Conservation (phyloP, 352 stramenopile genomes). For the Globisporangium irregulare region DNA sequence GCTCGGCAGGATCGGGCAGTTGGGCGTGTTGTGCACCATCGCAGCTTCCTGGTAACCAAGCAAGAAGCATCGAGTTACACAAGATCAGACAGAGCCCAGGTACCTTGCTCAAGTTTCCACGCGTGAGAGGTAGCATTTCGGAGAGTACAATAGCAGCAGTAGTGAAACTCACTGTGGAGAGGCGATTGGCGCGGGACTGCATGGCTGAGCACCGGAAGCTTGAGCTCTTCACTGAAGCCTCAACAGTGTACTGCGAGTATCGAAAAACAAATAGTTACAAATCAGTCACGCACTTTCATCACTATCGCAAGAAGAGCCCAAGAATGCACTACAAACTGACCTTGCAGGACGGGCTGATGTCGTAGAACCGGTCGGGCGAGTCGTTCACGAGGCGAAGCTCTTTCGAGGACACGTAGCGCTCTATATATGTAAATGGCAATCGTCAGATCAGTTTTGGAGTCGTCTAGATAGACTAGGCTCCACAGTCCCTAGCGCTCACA, state of each 20-base stretch:
- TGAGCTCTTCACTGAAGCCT: conserved; percentile 59
- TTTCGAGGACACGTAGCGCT: conserved; percentile 69
- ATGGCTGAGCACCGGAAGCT: conserved; percentile 65
- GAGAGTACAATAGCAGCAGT: not conserved
- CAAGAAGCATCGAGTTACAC: not conserved
- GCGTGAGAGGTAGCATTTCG: not conserved
- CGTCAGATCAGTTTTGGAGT: not conserved
- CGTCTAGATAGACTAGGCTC: not conserved
- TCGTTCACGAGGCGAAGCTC: conserved; percentile 52
- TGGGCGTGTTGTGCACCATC: conserved; percentile 75
- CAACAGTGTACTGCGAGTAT: conserved; percentile 49
- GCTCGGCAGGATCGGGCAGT: conserved; percentile 57
- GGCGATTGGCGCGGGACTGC: conserved; percentile 46
- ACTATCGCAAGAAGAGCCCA: not conserved
- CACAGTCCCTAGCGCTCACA: not conserved
- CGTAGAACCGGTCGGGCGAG: conserved; percentile 66
- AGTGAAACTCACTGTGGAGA: conserved; percentile 41
- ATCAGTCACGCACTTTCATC: not conserved
- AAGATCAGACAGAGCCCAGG: not conserved
- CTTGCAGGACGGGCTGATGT: conserved; percentile 66
- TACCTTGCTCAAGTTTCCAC: not conserved
- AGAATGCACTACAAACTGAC: conserved; percentile 13
- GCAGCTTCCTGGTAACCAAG: conserved; percentile 37
- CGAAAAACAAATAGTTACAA: not conserved
- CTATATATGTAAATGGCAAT: conserved; percentile 19